phyloP scores from a whole-genome alignment of 1,284 basidiomycete genomes.

The Ceratobasidium sp. region DNA sequence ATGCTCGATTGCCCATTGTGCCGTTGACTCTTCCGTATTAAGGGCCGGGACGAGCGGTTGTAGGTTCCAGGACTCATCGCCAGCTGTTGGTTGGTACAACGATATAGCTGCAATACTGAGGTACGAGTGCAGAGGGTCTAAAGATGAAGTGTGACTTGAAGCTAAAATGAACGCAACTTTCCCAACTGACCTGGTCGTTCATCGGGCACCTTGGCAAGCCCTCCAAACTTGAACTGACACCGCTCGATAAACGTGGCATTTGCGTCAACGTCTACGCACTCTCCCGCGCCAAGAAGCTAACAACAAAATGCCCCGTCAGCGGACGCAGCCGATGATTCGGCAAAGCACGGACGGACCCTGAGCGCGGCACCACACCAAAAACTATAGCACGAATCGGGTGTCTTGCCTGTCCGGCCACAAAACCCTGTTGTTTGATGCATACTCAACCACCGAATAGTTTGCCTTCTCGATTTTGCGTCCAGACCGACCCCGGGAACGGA shows the following conservation, averaged over 20 bases:
- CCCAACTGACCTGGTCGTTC: conserved; percentile 74
- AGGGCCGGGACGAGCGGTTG: conserved; percentile 73
- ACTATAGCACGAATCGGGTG: conserved; percentile 91
- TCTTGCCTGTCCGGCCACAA: conserved; percentile 86
- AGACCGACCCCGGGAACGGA: conserved; percentile 55
- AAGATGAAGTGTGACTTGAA: conserved; percentile 32
- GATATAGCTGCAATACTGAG: conserved; percentile 85
- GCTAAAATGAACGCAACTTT: conserved; percentile 49
- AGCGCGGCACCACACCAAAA: conserved; percentile 92
- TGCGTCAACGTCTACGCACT: conserved; percentile 68
- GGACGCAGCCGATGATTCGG: not conserved
- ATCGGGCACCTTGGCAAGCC: conserved; percentile 83
- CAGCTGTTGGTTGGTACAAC: conserved; percentile 66
- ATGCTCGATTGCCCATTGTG: conserved; percentile 71
- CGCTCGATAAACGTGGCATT: conserved; percentile 74
- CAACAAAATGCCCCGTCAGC: conserved; percentile 20
- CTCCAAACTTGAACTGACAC: conserved; percentile 89
- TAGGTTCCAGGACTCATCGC: conserved; percentile 66
- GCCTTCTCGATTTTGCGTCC: conserved; percentile 61
- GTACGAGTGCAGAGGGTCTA: conserved; percentile 93
- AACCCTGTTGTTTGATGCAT: conserved; percentile 87
- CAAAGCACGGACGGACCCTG: conserved; percentile 63
- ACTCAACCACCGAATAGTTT: conserved; percentile 81
- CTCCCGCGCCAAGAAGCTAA: conserved; percentile 74
- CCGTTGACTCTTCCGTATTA: conserved; percentile 76